Evolutionary conservation across 2,329 filamentous ascomycete species (phyloP).

Genomic region (Calonectria pseudoreteaudii): DNA sequence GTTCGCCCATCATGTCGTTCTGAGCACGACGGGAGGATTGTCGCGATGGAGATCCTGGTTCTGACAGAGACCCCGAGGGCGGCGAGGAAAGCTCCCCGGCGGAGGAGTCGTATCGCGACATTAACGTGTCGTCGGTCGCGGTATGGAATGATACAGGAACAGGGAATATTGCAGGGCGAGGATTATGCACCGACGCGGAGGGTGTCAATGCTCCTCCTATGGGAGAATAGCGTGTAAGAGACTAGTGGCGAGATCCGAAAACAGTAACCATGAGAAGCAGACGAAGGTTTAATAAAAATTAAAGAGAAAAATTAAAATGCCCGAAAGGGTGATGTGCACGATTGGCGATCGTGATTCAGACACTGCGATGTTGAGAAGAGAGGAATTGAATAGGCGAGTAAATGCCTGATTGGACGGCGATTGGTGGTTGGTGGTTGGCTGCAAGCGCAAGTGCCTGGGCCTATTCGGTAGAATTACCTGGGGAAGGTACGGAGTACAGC

Average conservation of each 20-base stretch:
- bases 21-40: slow-evolving; percentile 42
- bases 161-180: slow-evolving; percentile 9
- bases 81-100: slow-evolving; percentile 64
- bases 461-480: slow-evolving; percentile 23
- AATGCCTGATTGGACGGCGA: slow-evolving; percentile 15
- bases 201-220: slow-evolving; percentile 14
- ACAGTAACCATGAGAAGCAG: slow-evolving; percentile 4
- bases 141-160: slow-evolving; percentile 39
- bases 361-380: not conserved
- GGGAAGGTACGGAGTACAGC: slow-evolving; percentile 25
- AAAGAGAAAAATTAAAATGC: not conserved
- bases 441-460: slow-evolving; percentile 19
- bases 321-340: not conserved
- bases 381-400: slow-evolving; percentile 7
- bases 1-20: slow-evolving; percentile 57
- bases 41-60: slow-evolving; percentile 59
- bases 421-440: slow-evolving; percentile 18
- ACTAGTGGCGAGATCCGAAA: slow-evolving; percentile 6
- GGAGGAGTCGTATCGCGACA: slow-evolving; percentile 59
- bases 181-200: slow-evolving; percentile 13
- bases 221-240: slow-evolving; percentile 14
- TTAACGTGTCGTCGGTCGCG: slow-evolving; percentile 47
- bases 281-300: not conserved
- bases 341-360: slow-evolving; percentile 10
- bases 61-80: slow-evolving; percentile 62